Conservation (phyloP, 2,329 filamentous ascomycete species). For the Botrytis squamosa region DNA sequence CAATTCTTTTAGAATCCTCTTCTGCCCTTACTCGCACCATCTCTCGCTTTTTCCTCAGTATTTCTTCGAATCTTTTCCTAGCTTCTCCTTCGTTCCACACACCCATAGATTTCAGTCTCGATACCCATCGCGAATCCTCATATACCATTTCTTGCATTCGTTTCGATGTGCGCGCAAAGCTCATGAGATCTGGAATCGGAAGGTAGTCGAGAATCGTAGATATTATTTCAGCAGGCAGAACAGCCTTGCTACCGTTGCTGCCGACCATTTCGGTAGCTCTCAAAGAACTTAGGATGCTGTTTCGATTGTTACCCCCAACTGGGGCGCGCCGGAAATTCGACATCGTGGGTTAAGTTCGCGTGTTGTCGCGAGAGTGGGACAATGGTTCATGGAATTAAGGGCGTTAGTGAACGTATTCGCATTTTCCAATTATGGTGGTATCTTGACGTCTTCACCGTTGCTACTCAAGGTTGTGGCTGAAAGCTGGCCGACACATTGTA, state of each 20-base stretch:
- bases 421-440: not conserved
- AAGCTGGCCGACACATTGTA: conserved; percentile 4
- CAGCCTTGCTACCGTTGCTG: conserved; percentile 61
- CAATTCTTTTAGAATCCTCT: conserved; percentile 39
- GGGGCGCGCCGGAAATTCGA: conserved; percentile 45
- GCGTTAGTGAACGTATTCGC: not conserved
- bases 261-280: conserved; percentile 74
- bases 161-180: conserved; percentile 78
- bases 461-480: conserved; percentile 10
- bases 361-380: not conserved
- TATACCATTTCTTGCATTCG: conserved; percentile 98
- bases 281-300: conserved; percentile 70
- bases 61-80: conserved; percentile 74
- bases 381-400: not conserved
- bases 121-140: conserved; percentile 94
- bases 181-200: conserved; percentile 78
- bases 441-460: not conserved
- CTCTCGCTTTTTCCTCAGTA: conserved; percentile 60
- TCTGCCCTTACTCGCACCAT: conserved; percentile 46
- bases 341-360: conserved; percentile 38
- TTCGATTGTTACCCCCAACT: conserved; percentile 37
- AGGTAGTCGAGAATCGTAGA: conserved; percentile 86
- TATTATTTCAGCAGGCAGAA: conserved; percentile 86
- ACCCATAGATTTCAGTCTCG: conserved; percentile 79
- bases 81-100: conserved; percentile 92